Conservation (phyloP, 192 early-diverging fungal genomes). For the Coemansia sp. region DNA sequence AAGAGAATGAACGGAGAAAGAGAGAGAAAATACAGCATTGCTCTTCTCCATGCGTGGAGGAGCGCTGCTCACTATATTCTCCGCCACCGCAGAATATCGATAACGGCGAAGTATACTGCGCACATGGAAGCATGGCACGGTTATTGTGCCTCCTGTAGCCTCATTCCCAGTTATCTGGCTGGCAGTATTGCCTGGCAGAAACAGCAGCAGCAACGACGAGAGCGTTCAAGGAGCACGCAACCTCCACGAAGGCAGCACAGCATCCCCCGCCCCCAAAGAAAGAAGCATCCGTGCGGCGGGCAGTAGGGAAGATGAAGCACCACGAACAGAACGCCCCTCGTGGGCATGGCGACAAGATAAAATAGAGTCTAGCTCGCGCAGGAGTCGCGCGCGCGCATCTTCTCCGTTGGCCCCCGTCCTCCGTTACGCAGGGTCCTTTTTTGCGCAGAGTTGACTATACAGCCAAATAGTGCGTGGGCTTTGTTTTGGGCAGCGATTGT, state of each 20-base stretch:
- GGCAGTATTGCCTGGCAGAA: neutral
- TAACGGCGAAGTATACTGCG: neutral
- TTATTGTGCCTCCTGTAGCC: too few species aligned
- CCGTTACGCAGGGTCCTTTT: too few species aligned
- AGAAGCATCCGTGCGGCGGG: too few species aligned
- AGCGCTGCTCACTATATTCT: too few species aligned
- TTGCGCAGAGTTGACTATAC: too few species aligned
- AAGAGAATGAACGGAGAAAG: neutral
- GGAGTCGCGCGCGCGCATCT: too few species aligned
- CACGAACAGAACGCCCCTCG: neutral
- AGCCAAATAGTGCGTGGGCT: too few species aligned
- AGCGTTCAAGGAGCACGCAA: neutral
- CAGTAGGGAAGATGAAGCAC: neutral
- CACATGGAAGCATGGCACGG: too few species aligned
- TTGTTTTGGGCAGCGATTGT: too few species aligned
- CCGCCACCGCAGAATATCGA: neutral
- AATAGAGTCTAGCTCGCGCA: neutral
- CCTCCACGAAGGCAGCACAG: neutral
- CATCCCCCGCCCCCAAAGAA: too few species aligned
- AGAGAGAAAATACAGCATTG: neutral
- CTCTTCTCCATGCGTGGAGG: neutral
- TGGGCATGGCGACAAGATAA: neutral
- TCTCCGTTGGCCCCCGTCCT: too few species aligned
- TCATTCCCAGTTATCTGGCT: neutral
- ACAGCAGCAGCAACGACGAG: neutral